Evolutionary conservation across 371 early-diverging fungal genomes (phyloP), one percentile per base, ranked within the genome.

Genomic region (Mucor racemosus): DNA sequence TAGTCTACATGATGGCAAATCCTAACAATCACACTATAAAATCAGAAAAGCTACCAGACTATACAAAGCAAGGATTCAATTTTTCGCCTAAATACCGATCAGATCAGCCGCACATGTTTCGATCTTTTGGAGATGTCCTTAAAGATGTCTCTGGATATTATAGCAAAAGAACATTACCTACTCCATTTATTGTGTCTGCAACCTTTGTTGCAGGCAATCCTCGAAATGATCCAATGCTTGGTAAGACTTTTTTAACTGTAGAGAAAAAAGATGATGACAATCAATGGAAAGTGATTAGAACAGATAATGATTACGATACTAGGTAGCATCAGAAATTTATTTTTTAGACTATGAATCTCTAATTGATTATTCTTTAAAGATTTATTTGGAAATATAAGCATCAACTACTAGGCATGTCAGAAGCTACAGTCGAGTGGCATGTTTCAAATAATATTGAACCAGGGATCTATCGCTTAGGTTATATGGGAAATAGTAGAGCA

Each of bases 151-250:
- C 55, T 1, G 42, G 53, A 4, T 78, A 72, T 48, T 67, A 46
- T 8, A 50, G 40, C 11, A 60, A 34, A 33, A 35, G 48, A 10
- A 26, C 9, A 14, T 13, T 56, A 17, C 39, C 61, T 1, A 21
- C 11, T 0, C 48, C 69, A n/a, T 17, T 58, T 41, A 48, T 67
- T 19, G 19, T 75, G 17, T 63, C 68, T n/a, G 84, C 79, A 3
- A 60, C 67, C 6, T 90, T 88, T 74, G 75, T 78, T 6, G 85
- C 86, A 58, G 88, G 87, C 14, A 87, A 89, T 69, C 91, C 90
- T 13, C 68, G 88, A n/a, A 88, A 86, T 62, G 75, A 85, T 50
- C 82, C 71, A 40, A 76, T 74, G 71, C 34, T 74, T 0, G 72
- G 72, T 17, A 64, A 73, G 39, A 84, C 79, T 0, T 88, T 74